A percentile compares a stretch with the other conserved stretches of the same genome.
Evolutionary conservation across 495 filamentous ascomycete species (phyloP).

Genomic region (Xylaria curta): DNA sequence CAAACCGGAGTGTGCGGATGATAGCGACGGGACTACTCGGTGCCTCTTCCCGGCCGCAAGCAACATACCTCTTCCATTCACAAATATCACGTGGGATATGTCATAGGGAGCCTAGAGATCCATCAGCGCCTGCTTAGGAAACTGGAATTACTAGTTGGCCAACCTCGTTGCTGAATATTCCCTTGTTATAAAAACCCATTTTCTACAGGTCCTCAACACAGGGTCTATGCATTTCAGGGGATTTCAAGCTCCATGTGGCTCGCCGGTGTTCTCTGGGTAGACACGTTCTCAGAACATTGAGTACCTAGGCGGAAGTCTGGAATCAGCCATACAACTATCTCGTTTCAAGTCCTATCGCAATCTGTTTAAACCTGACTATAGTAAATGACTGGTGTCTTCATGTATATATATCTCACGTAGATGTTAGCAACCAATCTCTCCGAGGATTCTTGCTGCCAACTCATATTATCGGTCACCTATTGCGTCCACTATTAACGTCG

Average conservation of each 20-base stretch:
- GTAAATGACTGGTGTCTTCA: background rate
- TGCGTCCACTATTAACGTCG: too few species aligned
- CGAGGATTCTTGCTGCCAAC: too few species aligned
- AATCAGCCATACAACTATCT: background rate
- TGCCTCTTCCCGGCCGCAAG: background rate
- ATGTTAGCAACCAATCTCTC: too few species aligned
- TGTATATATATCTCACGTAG: too few species aligned
- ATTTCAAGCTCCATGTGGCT: background rate
- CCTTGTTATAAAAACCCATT: background rate
- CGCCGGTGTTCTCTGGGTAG: background rate
- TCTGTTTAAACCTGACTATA: too few species aligned
- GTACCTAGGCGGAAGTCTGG: background rate
- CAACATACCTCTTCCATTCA: background rate
- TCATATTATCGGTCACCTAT: too few species aligned
- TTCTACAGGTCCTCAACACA: background rate
- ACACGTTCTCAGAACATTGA: background rate
- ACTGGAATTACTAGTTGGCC: background rate
- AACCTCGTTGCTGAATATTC: background rate
- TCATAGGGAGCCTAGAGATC: background rate
- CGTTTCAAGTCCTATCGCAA: background rate
- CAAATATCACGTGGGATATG: background rate
- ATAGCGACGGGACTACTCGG: background rate
- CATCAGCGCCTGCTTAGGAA: background rate
- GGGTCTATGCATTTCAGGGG: background rate
- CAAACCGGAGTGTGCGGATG: conserved; percentile 1